Base-by-base conservation (phyloP, 2,329 filamentous ascomycete genomes). In the Colletotrichum sp. region DNA sequence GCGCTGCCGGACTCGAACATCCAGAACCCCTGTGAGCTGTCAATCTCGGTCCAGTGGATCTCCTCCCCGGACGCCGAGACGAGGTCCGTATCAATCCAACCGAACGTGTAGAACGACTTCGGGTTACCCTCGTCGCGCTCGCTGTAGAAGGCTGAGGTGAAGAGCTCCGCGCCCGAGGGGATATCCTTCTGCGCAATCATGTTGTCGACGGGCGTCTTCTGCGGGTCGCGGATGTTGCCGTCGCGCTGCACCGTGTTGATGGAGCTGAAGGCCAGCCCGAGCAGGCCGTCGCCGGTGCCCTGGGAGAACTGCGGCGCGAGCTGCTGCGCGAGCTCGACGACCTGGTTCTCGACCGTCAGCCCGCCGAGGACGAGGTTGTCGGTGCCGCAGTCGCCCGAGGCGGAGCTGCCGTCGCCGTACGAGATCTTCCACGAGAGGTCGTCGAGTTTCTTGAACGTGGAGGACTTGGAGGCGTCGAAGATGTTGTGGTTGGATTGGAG, bases 201-300 rank as follows among this genome's bases (percentile, higher is more conserved):
- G 81, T 94, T 95, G 79, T 94, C 92, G 81, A 95, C 94, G 82
- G 95, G 95, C 10, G 93, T 95, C 83, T 92, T 92, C 78, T 94
- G 92, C 38, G 58, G 85, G 34, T 75, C 73, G 7, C 63, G 43
- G 30, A 68, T 52, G 48, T 77, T 87, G 85, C 28, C 87, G 84
- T 3, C 93, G 92, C 80, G 80, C 30, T 88, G 81, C 73, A 94
- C 89, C 2, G 90, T 92, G 81, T 94, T 95, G 82, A 94, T 87
- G 43, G 83, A 87, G 69, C 89, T 90, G 81, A 94, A 95, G 9
- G 89, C 93, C 34, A 95, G 89, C 13, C 94, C 93, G 28, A 95
- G 86, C 6, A 95, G 88, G n/a, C 93, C 93, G 81, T 93, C 92
- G 76, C 87, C 85, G 18, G 87, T 87, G 80, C 94, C 91, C 30